Percentiles rank a stretch among this genome's conserved stretches.
Evolutionary conservation across 768 basidiomycete genomes (phyloP).

Genomic region (Fomitopsis serialis): DNA sequence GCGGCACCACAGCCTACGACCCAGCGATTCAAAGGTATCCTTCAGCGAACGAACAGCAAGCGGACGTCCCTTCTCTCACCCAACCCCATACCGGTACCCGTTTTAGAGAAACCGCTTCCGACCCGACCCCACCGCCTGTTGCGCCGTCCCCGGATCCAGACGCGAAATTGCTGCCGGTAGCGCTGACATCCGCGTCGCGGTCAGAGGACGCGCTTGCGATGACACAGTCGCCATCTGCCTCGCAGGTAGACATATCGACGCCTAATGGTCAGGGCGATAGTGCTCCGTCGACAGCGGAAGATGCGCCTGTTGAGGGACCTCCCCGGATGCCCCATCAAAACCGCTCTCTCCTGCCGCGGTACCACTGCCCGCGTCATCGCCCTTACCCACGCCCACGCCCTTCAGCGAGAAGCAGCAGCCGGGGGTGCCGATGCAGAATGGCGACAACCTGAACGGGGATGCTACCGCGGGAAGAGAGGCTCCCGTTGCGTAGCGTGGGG

Average conservation of each 20-base stretch:
- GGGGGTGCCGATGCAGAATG: not conserved
- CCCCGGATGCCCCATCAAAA: not conserved
- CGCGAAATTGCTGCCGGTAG: not conserved
- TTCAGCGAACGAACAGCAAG: conserved; percentile 13
- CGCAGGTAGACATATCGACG: not conserved
- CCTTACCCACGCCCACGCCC: not conserved
- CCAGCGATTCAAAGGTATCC: conserved; percentile 21
- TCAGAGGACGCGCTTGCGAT: not conserved
- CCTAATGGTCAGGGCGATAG: not conserved
- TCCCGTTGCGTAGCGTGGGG: not conserved
- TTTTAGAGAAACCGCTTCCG: conserved; percentile 21
- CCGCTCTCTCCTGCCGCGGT: not conserved
- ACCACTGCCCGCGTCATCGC: not conserved
- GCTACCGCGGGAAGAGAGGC: not conserved
- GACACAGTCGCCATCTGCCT: not conserved
- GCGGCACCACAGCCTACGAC: conserved; percentile 1
- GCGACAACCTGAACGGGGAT: not conserved
- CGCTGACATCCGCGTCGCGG: not conserved
- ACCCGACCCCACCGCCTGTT: conserved; percentile 8
- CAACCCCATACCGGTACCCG: conserved; percentile 15
- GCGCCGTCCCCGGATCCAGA: conserved; percentile 2
- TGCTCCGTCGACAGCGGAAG: not conserved
- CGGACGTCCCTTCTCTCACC: conserved; percentile 8
- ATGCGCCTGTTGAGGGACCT: not conserved
- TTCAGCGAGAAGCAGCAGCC: not conserved